Evolutionary conservation across 148 eudicot species (phyloP).

Genomic region (Nepenthes mirabilis): DNA sequence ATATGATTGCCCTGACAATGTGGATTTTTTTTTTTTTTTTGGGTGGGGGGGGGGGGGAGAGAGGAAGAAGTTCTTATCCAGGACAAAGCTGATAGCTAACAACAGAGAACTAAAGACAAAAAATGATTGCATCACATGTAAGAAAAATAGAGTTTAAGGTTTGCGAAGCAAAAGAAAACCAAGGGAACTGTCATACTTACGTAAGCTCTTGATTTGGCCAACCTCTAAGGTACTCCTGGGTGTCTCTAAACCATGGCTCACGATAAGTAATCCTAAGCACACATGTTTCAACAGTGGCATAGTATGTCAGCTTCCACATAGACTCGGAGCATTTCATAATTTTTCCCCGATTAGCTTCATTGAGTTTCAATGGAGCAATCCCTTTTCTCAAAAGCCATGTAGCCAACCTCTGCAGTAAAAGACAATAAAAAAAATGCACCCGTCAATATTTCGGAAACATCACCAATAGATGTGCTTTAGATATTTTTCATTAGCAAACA

Average conservation of each 20-base stretch:
- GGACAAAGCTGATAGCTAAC: too few relatives aligned
- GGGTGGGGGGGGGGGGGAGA: background rate
- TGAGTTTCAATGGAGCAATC: slow-evolving; percentile 27
- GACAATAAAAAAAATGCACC: background rate
- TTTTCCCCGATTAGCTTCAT: slow-evolving; percentile 39
- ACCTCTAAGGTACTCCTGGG: slow-evolving; percentile 48
- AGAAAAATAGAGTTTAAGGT: background rate
- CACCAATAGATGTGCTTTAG: too few relatives aligned
- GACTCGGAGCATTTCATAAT: slow-evolving; percentile 75
- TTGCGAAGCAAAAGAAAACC: background rate
- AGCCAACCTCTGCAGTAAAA: slow-evolving; percentile 50
- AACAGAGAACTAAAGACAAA: background rate
- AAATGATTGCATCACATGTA: background rate
- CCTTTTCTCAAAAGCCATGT: slow-evolving; percentile 44
- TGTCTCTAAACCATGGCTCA: slow-evolving; percentile 70
- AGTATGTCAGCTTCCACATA: slow-evolving; percentile 86
- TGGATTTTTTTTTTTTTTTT: too few relatives aligned
- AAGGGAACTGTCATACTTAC: slow-evolving; percentile 30
- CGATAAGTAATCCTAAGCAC: slow-evolving; percentile 33
- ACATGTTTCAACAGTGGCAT: slow-evolving; percentile 56
- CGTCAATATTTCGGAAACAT: too few relatives aligned
- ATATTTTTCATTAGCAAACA: too few relatives aligned
- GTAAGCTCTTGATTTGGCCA: slow-evolving; percentile 83
- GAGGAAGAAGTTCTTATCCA: too few relatives aligned
- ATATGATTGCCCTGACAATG: too few relatives aligned